Percentiles rank a stretch among this genome's conserved stretches.
phyloP scores from a whole-genome alignment of 768 basidiomycete species.

The Termitomyces sp. region DNA sequence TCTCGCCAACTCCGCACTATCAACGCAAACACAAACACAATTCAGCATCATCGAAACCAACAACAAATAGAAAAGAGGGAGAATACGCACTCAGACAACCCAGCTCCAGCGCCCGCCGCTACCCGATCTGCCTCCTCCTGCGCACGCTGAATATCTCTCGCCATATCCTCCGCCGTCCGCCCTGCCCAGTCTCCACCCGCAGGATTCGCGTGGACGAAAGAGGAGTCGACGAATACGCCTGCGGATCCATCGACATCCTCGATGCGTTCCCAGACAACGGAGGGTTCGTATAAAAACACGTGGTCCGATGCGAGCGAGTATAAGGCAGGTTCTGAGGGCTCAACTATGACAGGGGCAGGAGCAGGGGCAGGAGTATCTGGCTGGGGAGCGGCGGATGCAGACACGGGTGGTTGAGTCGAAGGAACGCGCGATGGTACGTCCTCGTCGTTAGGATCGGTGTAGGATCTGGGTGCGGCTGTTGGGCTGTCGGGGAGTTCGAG shows the following conservation, averaged over 20 bases:
- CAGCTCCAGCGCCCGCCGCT: conserved; percentile 19
- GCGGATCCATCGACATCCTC: conserved; percentile 84
- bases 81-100: conserved; percentile 58
- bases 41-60: conserved; percentile 1
- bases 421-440: neutral
- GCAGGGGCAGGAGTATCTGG: neutral
- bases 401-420: neutral
- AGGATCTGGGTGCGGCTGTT: conserved; percentile 9
- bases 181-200: conserved; percentile 83
- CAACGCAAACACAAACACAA: neutral
- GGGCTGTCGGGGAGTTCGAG: conserved; percentile 8
- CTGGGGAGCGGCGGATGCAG: neutral
- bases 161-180: conserved; percentile 60
- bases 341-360: neutral
- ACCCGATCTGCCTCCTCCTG: conserved; percentile 29
- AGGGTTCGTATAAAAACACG: conserved; percentile 71
- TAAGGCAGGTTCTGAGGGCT: conserved; percentile 40
- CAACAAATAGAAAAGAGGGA: neutral
- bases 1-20: conserved; percentile 65
- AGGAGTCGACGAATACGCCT: conserved; percentile 75
- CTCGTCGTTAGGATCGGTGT: conserved; percentile 11
- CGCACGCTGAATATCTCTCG: conserved; percentile 42
- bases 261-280: conserved; percentile 88
- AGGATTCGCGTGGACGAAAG: conserved; percentile 61
- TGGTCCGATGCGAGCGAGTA: conserved; percentile 88